Evolutionary conservation across 257 asterid genomes (phyloP).

Genomic region (Handroanthus guayacan): DNA sequence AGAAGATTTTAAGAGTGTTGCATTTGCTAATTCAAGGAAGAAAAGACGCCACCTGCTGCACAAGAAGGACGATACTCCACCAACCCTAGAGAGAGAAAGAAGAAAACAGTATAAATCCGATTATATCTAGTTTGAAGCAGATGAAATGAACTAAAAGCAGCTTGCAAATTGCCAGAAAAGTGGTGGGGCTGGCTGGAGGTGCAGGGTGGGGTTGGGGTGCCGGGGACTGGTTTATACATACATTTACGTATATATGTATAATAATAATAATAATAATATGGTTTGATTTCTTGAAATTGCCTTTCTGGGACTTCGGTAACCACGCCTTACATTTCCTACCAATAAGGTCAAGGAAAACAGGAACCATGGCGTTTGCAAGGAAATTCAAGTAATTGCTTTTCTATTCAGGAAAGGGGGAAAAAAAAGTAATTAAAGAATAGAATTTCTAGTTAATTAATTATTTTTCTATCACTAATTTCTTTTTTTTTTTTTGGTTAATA

Average conservation of each 20-base stretch:
- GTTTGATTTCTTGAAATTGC: slow-evolving; percentile 14
- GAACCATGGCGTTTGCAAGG: slow-evolving; percentile 8
- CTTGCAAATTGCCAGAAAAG: slow-evolving; percentile 26
- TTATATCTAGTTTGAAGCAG: neutral
- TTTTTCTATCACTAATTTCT: no score
- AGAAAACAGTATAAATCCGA: slow-evolving; percentile 8
- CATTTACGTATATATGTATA: neutral
- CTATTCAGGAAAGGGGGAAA: neutral
- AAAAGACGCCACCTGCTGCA: slow-evolving; percentile 45
- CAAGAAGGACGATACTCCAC: slow-evolving; percentile 19
- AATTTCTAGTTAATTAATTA: no score
- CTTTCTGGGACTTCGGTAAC: slow-evolving; percentile 21
- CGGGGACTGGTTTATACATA: neutral
- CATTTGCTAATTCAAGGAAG: slow-evolving; percentile 48
- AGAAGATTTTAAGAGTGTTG: slow-evolving; percentile 16
- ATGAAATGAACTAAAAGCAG: slow-evolving; percentile 32
- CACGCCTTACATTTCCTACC: slow-evolving; percentile 21
- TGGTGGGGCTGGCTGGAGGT: slow-evolving; percentile 14
- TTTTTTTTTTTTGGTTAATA: no score
- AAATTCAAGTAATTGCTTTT: neutral
- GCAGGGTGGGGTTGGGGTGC: neutral
- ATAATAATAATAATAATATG: neutral
- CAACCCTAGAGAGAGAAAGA: slow-evolving; percentile 54
- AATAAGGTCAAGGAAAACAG: neutral
- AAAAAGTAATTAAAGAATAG: no score